phyloP scores from a whole-genome alignment of 768 basidiomycete genomes.

The Sarcomyxa edulis region DNA sequence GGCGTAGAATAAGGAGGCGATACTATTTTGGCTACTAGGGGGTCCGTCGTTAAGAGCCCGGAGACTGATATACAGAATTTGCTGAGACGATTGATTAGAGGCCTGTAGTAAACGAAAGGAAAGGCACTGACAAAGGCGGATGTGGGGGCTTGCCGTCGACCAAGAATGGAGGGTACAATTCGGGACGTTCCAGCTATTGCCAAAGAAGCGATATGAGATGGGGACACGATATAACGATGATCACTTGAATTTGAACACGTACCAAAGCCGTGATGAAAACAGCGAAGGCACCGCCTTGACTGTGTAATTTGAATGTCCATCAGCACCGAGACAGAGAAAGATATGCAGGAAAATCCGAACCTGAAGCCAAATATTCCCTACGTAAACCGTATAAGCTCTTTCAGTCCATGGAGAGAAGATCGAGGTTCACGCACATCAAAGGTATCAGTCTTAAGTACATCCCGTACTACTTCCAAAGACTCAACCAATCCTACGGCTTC shows the following conservation, averaged over 20 bases:
- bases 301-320: slow-evolving; percentile 22
- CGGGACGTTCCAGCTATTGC: slow-evolving; percentile 35
- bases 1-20: slow-evolving; percentile 55
- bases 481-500: slow-evolving; percentile 51
- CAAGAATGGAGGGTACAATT: slow-evolving; percentile 47
- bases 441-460: slow-evolving; percentile 48
- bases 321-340: slow-evolving; percentile 1
- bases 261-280: slow-evolving; percentile 68
- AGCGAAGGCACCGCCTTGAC: slow-evolving; percentile 78
- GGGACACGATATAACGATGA: no score
- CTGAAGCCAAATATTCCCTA: slow-evolving; percentile 83
- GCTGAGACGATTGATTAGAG: slow-evolving; percentile 23
- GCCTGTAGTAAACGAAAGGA: slow-evolving; percentile 1
- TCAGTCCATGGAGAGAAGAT: slow-evolving; percentile 3
- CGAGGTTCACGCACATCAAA: slow-evolving; percentile 53
- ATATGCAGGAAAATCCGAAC: slow-evolving; percentile 26
- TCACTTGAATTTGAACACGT: slow-evolving; percentile 24
- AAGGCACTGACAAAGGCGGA: slow-evolving; percentile 59
- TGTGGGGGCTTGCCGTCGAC: slow-evolving; percentile 61
- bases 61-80: slow-evolving; percentile 73
- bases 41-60: slow-evolving; percentile 56
- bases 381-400: background rate
- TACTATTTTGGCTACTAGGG: slow-evolving; percentile 46
- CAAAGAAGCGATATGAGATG: background rate
- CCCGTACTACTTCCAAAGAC: slow-evolving; percentile 47